Conservation (phyloP, 139 green algal species). For the Closterium sp. region DNA sequence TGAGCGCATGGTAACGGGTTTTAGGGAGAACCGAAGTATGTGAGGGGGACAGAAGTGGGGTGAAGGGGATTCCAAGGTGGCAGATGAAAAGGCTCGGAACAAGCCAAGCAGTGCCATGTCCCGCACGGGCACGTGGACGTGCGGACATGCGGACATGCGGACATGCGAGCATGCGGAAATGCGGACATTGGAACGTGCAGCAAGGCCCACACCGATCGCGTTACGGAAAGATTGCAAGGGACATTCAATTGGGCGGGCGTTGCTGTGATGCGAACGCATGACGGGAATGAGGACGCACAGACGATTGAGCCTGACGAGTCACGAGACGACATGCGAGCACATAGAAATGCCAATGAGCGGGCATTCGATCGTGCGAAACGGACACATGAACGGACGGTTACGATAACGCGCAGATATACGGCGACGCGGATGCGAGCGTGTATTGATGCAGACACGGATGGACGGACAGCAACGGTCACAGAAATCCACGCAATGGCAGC, state of each 20-base stretch:
- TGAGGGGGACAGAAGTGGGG: not conserved
- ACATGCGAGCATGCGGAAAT: too few relatives aligned
- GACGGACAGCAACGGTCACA: not conserved
- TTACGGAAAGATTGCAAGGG: too few relatives aligned
- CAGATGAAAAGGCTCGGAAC: too few relatives aligned
- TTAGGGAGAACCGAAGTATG: too few relatives aligned
- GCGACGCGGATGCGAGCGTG: not conserved
- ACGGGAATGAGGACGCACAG: not conserved
- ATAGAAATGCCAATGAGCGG: not conserved
- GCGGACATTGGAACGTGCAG: too few relatives aligned
- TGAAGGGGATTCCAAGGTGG: too few relatives aligned
- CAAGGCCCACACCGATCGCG: too few relatives aligned
- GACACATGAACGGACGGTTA: not conserved
- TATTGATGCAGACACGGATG: not conserved
- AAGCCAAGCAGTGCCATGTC: too few relatives aligned
- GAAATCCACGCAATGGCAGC: not conserved
- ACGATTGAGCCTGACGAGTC: not conserved
- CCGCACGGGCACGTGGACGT: too few relatives aligned
- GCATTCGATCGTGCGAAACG: not conserved
- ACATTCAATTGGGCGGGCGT: too few relatives aligned
- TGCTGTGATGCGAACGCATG: not conserved
- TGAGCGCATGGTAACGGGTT: too few relatives aligned
- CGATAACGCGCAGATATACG: not conserved
- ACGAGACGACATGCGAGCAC: not conserved
- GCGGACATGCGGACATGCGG: too few relatives aligned